Evolutionary conservation across 2,329 filamentous ascomycete genomes (phyloP).

Genomic region (Bipolaris cookei): DNA sequence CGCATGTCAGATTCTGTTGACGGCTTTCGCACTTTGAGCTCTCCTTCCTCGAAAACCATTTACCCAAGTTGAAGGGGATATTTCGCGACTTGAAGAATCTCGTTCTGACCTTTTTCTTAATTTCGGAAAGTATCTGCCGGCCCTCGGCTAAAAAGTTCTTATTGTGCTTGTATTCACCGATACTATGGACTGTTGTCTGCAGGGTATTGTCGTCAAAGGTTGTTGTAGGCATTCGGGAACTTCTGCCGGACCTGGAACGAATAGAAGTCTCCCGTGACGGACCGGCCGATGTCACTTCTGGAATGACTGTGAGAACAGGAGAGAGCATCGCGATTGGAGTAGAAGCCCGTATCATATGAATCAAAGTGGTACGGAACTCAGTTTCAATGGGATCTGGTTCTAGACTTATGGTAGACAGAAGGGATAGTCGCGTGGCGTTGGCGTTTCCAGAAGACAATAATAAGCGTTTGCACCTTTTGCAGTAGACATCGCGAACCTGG

Average conservation of each 20-base stretch:
- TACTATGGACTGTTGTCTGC: not conserved
- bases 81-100: constrained; percentile 1
- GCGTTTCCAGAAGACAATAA: constrained; percentile 36
- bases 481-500: constrained; percentile 27
- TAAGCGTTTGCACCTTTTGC: constrained; percentile 31
- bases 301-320: constrained; percentile 23
- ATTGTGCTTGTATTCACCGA: not conserved
- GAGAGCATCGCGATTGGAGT: constrained; percentile 26
- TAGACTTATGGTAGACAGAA: constrained; percentile 30
- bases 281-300: constrained; percentile 19
- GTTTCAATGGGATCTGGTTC: constrained; percentile 26
- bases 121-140: not conserved
- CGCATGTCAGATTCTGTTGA: not conserved
- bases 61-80: not conserved
- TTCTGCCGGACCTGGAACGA: constrained; percentile 1
- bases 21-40: not conserved
- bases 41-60: not conserved
- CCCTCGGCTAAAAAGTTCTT: not conserved
- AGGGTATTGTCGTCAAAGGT: not conserved
- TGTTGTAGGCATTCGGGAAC: not conserved
- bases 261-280: constrained; percentile 20
- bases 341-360: constrained; percentile 30
- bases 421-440: constrained; percentile 34
- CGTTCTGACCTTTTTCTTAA: not conserved
- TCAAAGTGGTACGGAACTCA: constrained; percentile 24